Conservation (phyloP, 148 eudicot species). For the Heliosperma pusillum region DNA sequence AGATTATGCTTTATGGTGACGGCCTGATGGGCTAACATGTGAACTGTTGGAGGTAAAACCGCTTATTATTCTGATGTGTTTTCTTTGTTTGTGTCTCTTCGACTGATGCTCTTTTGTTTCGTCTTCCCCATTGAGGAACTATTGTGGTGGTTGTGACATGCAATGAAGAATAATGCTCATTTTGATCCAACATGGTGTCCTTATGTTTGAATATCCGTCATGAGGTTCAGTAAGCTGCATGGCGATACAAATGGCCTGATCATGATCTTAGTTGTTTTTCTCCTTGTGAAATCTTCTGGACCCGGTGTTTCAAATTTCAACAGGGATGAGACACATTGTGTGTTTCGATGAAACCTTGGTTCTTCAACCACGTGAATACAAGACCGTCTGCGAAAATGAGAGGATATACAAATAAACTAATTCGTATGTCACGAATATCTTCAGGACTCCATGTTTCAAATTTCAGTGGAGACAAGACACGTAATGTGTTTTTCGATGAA, state of each 20-base stretch:
- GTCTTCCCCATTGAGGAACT: constrained; percentile 30
- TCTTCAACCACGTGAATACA: too few species aligned
- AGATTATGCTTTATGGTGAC: constrained; percentile 22
- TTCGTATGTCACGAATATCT: too few species aligned
- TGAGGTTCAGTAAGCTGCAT: background rate
- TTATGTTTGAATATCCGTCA: background rate
- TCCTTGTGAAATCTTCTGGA: background rate
- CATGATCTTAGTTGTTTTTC: background rate
- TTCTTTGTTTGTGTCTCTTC: background rate
- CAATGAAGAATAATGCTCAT: constrained; percentile 27
- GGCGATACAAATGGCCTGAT: background rate
- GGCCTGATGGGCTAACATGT: constrained; percentile 14
- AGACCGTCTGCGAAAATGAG: too few species aligned
- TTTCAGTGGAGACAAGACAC: background rate
- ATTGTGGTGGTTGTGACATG: constrained; percentile 33
- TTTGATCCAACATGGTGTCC: constrained; percentile 11
- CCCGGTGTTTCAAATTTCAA: background rate
- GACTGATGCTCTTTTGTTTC: constrained; percentile 27
- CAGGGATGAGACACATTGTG: background rate
- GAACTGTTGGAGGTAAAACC: constrained; percentile 6
- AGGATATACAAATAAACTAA: too few species aligned
- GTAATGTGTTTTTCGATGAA: background rate
- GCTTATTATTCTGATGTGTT: constrained; percentile 2
- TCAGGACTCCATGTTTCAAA: too few species aligned
- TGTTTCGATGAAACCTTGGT: background rate